Evolutionary conservation across 176 grass and related monocot species (phyloP), one percentile per base, ranked within the genome.

Genomic region (Chloris gayana): DNA sequence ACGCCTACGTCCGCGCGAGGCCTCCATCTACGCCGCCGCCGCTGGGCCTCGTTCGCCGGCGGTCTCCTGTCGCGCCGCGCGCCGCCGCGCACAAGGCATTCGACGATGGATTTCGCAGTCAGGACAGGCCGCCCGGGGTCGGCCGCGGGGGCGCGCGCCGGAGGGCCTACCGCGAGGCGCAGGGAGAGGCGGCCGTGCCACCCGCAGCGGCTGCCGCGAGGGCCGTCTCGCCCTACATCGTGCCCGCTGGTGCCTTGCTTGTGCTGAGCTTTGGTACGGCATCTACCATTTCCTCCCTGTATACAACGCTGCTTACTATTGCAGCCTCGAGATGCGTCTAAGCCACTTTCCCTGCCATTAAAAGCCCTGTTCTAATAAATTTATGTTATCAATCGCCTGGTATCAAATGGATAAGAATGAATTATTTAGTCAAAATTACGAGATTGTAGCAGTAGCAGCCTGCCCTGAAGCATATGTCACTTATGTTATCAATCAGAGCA

Each of bases 221-320:
- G 44, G 79, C 76, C 53, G 62, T 94, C 53, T 44, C 75, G 10
- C 85, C 85, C 64, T 86, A 88, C 69, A 57, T 82, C 34, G 84
- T 73, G 19, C 92, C 96, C 6, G 86, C 75, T 14, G 96, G 90
- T 17, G 88, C 68, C 5, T 66, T 86, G 56, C 64, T 98, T 42
- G 73, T 72, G 59, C 66, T 87, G 32, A 89, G 86, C 74, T 95
- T 95, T 86, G 90, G 96, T 99, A 95, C 82, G 72, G 26, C 22
- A 12, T 73, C 24, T 24, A 21, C 34, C 31, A 54, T 33, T 70
- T 87, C 63, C 66, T 80, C 25, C 50, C 37, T 18, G 14, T 26
- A 60, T 64, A 17, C 49, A 26, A 13, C 35, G 15, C 25, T n/a
- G 17, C n/a, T 67, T 25, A 14, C 31, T 67, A 7, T 47, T 59